Evolutionary conservation across 148 eudicot genomes (phyloP).

Genomic region (Amaranthus hypochondriacus): DNA sequence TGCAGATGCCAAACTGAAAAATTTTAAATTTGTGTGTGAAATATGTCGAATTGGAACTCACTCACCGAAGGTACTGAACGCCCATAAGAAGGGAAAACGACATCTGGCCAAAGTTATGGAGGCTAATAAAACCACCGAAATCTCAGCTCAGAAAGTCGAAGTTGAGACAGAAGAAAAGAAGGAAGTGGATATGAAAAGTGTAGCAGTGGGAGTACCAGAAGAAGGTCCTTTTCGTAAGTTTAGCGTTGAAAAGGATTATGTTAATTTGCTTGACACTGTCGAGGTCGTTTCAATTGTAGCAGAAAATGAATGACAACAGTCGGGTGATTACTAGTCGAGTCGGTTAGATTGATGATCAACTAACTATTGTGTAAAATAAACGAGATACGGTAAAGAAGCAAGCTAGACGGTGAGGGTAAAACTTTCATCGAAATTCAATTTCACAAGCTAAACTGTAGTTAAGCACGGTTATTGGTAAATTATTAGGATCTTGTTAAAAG

Average conservation of each 20-base stretch:
- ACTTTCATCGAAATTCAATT: neutral
- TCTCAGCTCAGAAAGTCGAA: neutral
- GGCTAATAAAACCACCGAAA: slow-evolving; percentile 1
- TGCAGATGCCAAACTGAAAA: slow-evolving; percentile 11
- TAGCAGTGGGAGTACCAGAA: slow-evolving; percentile 1
- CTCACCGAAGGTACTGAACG: slow-evolving; percentile 33
- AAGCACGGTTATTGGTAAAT: neutral
- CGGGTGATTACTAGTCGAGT: neutral
- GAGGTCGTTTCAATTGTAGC: neutral
- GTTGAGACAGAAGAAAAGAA: slow-evolving; percentile 5
- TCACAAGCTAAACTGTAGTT: neutral
- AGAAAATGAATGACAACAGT: neutral
- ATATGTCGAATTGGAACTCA: slow-evolving; percentile 43
- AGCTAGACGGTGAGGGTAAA: neutral
- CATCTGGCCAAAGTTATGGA: slow-evolving; percentile 24
- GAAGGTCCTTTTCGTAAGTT: neutral
- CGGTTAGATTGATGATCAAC: slow-evolving; percentile 7
- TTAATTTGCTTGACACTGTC: slow-evolving; percentile 8
- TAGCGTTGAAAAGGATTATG: slow-evolving; percentile 7
- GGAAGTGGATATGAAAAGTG: slow-evolving; percentile 6
- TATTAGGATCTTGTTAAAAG: neutral
- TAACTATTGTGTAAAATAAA: neutral
- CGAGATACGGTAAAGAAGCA: neutral
- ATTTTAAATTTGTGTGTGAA: slow-evolving; percentile 42
- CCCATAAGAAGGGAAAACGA: slow-evolving; percentile 43